Percentiles rank a stretch among this genome's conserved stretches.
Evolutionary conservation across 257 asterid species (phyloP).

Genomic region (Paulownia fortunei): DNA sequence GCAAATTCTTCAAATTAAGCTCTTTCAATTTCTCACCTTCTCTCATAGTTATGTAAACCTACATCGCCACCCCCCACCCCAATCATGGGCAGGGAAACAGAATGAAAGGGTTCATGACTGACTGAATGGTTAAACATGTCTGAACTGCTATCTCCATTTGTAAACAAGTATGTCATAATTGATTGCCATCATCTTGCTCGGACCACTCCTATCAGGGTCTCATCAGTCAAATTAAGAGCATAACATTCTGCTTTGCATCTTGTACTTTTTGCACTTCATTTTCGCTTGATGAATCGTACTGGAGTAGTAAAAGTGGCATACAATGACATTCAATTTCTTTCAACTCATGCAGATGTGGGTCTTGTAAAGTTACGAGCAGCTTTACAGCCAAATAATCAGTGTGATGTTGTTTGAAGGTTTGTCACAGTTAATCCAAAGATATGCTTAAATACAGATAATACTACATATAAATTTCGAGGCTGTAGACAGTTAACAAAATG

Average conservation of each 20-base stretch:
- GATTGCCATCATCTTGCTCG: not conserved
- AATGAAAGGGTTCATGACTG: no score
- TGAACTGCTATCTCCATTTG: not conserved
- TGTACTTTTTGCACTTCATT: not conserved
- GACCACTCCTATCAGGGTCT: not conserved
- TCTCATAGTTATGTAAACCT: not conserved
- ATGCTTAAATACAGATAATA: slow-evolving; percentile 9
- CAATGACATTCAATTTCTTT: not conserved
- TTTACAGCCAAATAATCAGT: not conserved
- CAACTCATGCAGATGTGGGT: not conserved
- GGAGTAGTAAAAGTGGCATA: not conserved
- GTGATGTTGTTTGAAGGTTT: not conserved
- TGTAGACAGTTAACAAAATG: slow-evolving; percentile 10
- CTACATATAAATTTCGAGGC: slow-evolving; percentile 2
- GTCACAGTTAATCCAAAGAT: not conserved
- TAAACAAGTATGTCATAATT: not conserved
- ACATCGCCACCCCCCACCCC: no score
- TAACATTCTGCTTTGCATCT: not conserved
- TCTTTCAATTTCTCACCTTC: not conserved
- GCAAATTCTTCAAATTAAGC: not conserved
- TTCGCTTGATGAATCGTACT: not conserved
- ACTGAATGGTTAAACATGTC: not conserved
- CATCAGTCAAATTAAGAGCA: not conserved
- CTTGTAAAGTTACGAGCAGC: not conserved
- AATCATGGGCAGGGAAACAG: no score